These are phyloP conservation scores for Hypoxylon sp. DNA, from an alignment of 2,329 filamentous ascomycete species.

Conservation along the genomic window DNA sequence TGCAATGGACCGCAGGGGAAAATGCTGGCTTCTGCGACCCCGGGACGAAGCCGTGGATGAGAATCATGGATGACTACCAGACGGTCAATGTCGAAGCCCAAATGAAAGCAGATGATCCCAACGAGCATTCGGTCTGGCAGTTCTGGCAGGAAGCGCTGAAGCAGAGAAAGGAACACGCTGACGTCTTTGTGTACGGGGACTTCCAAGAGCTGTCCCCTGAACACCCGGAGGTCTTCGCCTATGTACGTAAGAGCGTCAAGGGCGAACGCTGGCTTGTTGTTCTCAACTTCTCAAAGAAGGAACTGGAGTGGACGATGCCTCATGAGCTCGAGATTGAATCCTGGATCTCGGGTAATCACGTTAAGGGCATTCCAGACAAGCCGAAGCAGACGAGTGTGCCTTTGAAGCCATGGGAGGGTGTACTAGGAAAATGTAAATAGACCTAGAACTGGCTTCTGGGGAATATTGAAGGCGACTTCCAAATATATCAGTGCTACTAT, in stretches of 20 bases:
- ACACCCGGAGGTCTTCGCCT: slow-evolving; percentile 47
- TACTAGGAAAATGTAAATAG: slow-evolving; percentile 45
- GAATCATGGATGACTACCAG: slow-evolving; percentile 67
- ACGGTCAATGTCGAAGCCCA: slow-evolving; percentile 72
- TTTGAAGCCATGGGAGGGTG: slow-evolving; percentile 51
- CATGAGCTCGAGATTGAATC: slow-evolving; percentile 44
- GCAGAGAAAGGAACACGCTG: slow-evolving; percentile 68
- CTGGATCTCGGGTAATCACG: slow-evolving; percentile 48
- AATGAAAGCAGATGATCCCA: slow-evolving; percentile 53
- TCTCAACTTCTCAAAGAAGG: slow-evolving; percentile 51
- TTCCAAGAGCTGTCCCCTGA: slow-evolving; percentile 59
- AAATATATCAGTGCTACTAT: neutral
- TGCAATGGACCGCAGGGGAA: slow-evolving; percentile 72
- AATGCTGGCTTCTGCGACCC: slow-evolving; percentile 74
- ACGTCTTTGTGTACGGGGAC: slow-evolving; percentile 73
- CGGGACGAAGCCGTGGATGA: slow-evolving; percentile 71
- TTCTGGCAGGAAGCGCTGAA: slow-evolving; percentile 73
- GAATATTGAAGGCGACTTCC: neutral
- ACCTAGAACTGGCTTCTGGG: neutral
- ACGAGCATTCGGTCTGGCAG: slow-evolving; percentile 65
- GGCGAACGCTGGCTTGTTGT: slow-evolving; percentile 52
- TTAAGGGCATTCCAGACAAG: slow-evolving; percentile 46
- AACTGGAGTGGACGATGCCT: slow-evolving; percentile 49
- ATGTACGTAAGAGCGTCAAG: slow-evolving; percentile 47
- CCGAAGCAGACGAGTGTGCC: slow-evolving; percentile 37